Base-by-base conservation (phyloP, 2,329 filamentous ascomycete species). In the Diplocarpon rosae region DNA sequence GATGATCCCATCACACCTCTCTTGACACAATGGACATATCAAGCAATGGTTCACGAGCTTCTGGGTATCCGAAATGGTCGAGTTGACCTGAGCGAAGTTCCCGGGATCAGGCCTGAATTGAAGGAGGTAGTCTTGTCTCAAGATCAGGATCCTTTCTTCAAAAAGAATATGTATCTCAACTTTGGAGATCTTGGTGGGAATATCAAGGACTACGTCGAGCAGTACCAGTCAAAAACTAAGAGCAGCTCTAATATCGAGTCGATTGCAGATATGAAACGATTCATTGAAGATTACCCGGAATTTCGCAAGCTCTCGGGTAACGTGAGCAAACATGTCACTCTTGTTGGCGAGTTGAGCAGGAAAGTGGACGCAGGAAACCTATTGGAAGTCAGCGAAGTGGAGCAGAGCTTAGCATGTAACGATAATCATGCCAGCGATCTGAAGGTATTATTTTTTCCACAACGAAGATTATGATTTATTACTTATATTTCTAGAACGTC, bases 21-120 rank as follows among this genome's bases (percentile, higher is more conserved):
- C 10, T 73, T 98, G 39, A 95, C 88, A 2, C 92, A 98, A 62
- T 98, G 92, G 92, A 98, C 92, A 20, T 98, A 98, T 60, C 92
- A 98, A 66, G 92, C 92, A n/a, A 98, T 98, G 89, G 92, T 98
- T 0, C 92, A 98, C 62, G 92, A 98, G 59, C 69, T 96, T 1
- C 71, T 98, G 11, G 92, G 92, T 5, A 95, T 98, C 53, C 78
- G 85, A 47, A 96, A 96, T 62, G 92, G 92, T n/a, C 77, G 90
- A 40, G 92, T 98, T 0, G 84, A 95, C 59, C 70, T 98, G 29
- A 83, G 82, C 50, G 76, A 85, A 44, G 80, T 95, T 0, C 85
- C 85, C 11, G 88, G 94, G 43, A 78, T 93, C 45, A 74, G 85
- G 13, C 83, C 86, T 1, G 90, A 95, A 62, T 71, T 95, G 43